These are phyloP conservation scores for Neurospora sp. DNA, from an alignment of 2,329 filamentous ascomycete genomes.

Conservation along the genomic window DNA sequence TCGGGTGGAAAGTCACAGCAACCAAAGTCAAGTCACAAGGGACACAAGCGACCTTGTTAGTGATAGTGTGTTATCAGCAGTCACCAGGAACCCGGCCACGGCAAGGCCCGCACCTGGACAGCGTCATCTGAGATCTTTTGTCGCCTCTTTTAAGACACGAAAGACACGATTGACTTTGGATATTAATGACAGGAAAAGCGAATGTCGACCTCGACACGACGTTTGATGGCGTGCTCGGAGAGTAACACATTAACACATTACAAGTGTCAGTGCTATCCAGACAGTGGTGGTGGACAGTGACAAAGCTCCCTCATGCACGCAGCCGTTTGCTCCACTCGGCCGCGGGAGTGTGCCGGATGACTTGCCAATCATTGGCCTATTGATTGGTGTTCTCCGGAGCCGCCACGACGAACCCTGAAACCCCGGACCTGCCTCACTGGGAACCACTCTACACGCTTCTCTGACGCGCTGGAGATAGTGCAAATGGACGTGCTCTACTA, in stretches of 20 bases:
- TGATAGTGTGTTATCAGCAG: not conserved
- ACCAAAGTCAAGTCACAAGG: not conserved
- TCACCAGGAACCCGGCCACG: not conserved
- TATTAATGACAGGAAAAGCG: not conserved
- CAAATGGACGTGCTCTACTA: not conserved
- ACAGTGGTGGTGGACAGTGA: not conserved
- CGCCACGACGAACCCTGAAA: constrained; percentile 7
- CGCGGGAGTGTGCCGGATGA: not conserved
- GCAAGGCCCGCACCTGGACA: not conserved
- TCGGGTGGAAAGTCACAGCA: not conserved
- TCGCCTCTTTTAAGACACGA: not conserved
- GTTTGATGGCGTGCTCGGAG: not conserved
- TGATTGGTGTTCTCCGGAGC: constrained; percentile 11
- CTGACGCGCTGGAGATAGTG: not conserved
- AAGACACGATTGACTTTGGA: not conserved
- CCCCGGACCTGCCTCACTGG: constrained; percentile 3
- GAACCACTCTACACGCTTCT: constrained; percentile 1
- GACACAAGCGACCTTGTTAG: not conserved
- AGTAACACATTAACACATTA: not conserved
- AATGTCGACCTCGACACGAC: not conserved
- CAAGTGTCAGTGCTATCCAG: not conserved
- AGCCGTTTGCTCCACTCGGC: not conserved
- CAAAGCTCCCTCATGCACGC: constrained; percentile 1
- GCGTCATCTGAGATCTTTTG: not conserved
- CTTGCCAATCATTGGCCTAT: not conserved